Base-by-base conservation (phyloP, 148 eudicot genomes). In the Amaranthus palmeri region DNA sequence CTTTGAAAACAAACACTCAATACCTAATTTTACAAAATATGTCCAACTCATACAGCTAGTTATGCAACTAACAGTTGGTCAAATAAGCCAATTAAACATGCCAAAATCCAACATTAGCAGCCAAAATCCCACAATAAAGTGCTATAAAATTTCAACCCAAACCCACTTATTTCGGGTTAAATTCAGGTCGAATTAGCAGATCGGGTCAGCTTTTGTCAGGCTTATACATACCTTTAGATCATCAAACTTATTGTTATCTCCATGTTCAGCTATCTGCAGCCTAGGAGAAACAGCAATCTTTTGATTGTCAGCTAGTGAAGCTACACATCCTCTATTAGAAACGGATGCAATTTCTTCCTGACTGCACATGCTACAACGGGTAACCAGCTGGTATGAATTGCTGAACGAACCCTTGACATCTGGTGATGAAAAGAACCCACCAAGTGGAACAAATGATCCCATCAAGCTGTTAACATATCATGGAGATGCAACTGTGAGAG, bases 381-480 rank as follows among this genome's bases (percentile, higher is more conserved):
- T 73, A 52, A 54, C 79, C 48, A 46, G 61, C 67, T 76, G 89
- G 74, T 71, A 65, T 45, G 86, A 73, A 70, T 70, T 78, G 54
- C 70, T 77, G 25, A 83, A 70, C 73, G 88, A 55, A 65, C 77
- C 80, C 63, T 57, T 86, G 12, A 77, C 65, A 74, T 87, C 95
- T 11, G 87, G 82, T 58, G 82, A 72, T 55, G 98, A 78, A 74
- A 93, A 91, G 75, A 93, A 91, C 45, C 96, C 96, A 59, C 95
- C 96, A 76, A 90, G 83, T 48, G 98, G 98, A 71, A 90, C 96
- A 84, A 93, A 93, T 66, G 98, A 93, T 65, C 88, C 92, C 89
- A 87, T 90, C 85, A 93, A 83, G 75, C 97, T 91, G 93, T 48
- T 71, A 76, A 54, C 60, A 73, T 70, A 71, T 48, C 70, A 73